Base-by-base conservation (phyloP, 768 basidiomycete genomes). In the Mycena leptocephala region DNA sequence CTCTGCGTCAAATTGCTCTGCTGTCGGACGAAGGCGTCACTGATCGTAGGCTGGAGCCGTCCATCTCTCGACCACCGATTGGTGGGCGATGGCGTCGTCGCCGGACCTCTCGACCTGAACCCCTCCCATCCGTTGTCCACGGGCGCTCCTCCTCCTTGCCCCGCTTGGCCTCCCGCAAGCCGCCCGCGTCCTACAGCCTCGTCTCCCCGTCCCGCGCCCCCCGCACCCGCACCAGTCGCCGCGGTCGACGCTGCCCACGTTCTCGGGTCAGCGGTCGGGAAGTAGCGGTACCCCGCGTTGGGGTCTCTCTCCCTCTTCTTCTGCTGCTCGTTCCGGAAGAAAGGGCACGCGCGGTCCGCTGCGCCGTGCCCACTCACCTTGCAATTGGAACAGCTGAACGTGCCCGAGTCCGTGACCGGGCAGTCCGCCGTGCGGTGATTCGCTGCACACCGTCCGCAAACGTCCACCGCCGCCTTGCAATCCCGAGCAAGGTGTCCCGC, bases 361-460 rank as follows among this genome's bases (percentile, higher is more conserved):
- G 76, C 71, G 0, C 32, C 39, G 22, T 76, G 75, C 28, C 69
- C 75, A 1, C 13, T 14, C 18, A 55, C 56, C 48, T 56, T 63
- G 30, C 76, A 76, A 14, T 72, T 67, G 10, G 58, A 30, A 35
- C 76, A 76, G 8, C 13, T 20, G 8, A 43, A 35, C 0, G 18
- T 20, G 5, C 39, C 51, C 16, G 39, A 41, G 9, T 73, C 63
- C 5, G 26, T 43, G 0, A 35, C 32, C 9, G 18, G 0, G 55
- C 72, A 73, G 41, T 73, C 64, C n/a, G 7, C 30, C 3, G 72
- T 73, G 6, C 72, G 51, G 33, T 73, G 63, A 9, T 32, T 9
- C 13, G 11, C 63, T 4, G 72, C 72, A 20, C 72, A 73, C 0
- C 39, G 39, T 18, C 28, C 55, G 28, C 72, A 73, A 0, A 66